Base-by-base conservation (phyloP, 108 stramenopile species). In the Nitzschia sp. region DNA sequence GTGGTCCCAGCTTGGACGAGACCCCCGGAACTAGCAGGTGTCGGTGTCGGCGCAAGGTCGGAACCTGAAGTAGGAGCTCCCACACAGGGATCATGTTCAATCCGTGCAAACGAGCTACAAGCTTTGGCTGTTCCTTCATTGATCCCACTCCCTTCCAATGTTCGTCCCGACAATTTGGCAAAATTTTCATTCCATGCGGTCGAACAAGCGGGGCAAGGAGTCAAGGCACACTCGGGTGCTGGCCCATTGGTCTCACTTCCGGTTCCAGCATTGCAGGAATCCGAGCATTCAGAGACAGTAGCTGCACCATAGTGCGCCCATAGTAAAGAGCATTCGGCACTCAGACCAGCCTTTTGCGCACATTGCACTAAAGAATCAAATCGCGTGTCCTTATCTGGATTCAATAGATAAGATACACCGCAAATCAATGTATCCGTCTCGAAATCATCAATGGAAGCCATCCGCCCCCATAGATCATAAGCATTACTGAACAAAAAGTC, bases 221-320 rank as follows among this genome's bases (percentile, higher is more conserved):
- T 53, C 25, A 58, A 48, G n/a, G 16, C 64, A 47, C 73, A 74
- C 19, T 4, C 21, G 2, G 73, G 73, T 21, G 73, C 28, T 1
- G 45, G 23, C 13, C 32, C 57, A 32, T 66, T 66, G 3, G 66
- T 66, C 32, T 66, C 17, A 0, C 46, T 53, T 2, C 9, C 44
- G 8, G 16, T 25, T 16, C 17, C 30, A 1, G 66, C 28, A 50
- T 58, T 5, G 58, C 73, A 74, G 2, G 1, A 19, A 23, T 25
- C 11, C 34, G 65, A 44, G 5, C 73, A 74, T 25, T 29, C 32
- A 19, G 11, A 29, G 22, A 53, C 58, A 45, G 67, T 74, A 9
- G 73, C 50, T 4, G 73, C 73, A 22, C 41, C 73, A 50, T 56
- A 67, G 33, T 74, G 57, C 16, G 73, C 73, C 65, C 65, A 74